A percentile compares a stretch with the other conserved stretches of the same genome.
These are phyloP conservation scores for Physcomitrium patens DNA, from an alignment of 225 moss, liverwort and hornwort species.

Conservation along the genomic window DNA sequence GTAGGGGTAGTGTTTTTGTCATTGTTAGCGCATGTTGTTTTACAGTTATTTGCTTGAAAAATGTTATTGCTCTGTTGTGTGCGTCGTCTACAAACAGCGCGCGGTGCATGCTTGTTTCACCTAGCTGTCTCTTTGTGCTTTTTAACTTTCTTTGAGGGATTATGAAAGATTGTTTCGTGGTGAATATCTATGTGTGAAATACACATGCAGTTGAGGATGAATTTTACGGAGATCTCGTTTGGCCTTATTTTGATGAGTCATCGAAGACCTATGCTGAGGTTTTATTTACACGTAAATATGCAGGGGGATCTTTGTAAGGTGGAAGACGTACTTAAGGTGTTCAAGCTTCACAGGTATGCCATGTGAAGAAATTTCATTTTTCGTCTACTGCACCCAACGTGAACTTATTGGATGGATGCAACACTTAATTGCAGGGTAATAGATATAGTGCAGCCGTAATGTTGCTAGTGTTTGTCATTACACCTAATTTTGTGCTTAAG, in stretches of 20 bases:
- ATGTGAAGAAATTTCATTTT: neutral
- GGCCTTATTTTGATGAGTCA: neutral
- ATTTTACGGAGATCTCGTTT: neutral
- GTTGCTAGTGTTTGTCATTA: neutral
- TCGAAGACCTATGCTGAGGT: conserved; percentile 15
- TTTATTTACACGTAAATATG: conserved; percentile 11
- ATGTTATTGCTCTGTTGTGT: neutral
- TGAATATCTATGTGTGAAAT: neutral
- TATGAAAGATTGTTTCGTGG: conserved; percentile 3
- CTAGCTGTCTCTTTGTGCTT: neutral
- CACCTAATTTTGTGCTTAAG: neutral
- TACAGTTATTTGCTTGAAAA: neutral
- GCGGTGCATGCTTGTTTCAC: no score
- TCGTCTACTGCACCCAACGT: neutral
- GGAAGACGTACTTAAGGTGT: conserved; percentile 47
- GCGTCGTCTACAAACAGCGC: neutral
- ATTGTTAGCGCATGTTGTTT: neutral
- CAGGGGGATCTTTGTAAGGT: conserved; percentile 58
- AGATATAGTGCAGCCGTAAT: neutral
- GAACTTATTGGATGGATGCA: neutral
- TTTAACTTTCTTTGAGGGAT: neutral
- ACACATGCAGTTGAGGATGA: neutral
- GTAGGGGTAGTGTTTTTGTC: conserved; percentile 14
- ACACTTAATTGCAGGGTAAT: neutral
- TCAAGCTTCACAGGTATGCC: conserved; percentile 43